Evolutionary conservation across 176 grass and related monocot species (phyloP), one percentile per base, ranked within the genome.

Genomic region (Microstegium vimineum): DNA sequence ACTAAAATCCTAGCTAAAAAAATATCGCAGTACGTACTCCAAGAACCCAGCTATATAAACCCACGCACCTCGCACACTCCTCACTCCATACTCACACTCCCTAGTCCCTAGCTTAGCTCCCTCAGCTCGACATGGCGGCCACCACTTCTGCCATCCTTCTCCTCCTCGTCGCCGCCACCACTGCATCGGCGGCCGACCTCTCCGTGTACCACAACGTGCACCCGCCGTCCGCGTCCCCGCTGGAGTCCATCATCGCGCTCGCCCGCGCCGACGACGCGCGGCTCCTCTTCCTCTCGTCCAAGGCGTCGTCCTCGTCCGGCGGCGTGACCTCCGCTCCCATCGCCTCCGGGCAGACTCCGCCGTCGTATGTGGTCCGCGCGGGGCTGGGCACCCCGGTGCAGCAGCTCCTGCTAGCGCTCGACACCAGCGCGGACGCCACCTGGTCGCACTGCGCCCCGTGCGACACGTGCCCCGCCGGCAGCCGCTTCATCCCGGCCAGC

Each of bases 341-440:
- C 8, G 95, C 90, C 82, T 98, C 92, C 45, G 95, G 95, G 32
- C 95, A 98, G 85, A 75, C 91, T 5, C 90, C 95, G 5, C 89
- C 92, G 3, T 98, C 95, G 35, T 94, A 98, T 75, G 92, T 98
- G 30, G 67, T 98, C 32, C 92, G 95, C 71, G 82, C 92, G 12
- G 82, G 79, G 16, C 78, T 98, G 7, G 95, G 95, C 18, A 88
- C 90, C 13, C 95, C 95, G 2, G 78, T 73, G 28, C 95, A 98
- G 78, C 78, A 64, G 69, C 38, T 93, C 34, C 90, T 91, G 22
- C 92, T 98, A 2, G 84, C 90, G 25, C 88, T 98, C 9, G 95
- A 98, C 92, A 98, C 92, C 88, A 91, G 95, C 87, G 91, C 95
- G 36, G 95, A 98, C 73, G 90, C 88, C 77, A 88, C 95, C 10